Evolutionary conservation across 2,329 filamentous ascomycete species (phyloP), one percentile per base, ranked within the genome.

Genomic region (Intubia oerlemansii): DNA sequence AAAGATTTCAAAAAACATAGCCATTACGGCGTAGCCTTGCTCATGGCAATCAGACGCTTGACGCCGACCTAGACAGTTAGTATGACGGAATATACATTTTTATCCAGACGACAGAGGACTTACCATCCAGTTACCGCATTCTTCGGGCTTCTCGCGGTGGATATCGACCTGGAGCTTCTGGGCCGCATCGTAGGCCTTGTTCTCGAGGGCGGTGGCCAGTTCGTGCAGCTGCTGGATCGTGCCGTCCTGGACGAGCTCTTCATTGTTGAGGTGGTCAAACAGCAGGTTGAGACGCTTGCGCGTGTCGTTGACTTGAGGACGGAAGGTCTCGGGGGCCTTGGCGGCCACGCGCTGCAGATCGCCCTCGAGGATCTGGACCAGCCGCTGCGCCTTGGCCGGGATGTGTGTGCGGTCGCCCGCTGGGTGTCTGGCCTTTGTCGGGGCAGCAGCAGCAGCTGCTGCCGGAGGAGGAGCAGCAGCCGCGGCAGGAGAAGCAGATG

Each of bases 181-280:
- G 3, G 78, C 78, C 16, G 55, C 57, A 24, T 68, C 62, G 39
- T 77, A 84, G 40, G 88, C 60, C 54, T 68, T 72, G 31, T 56
- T 49, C 40, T 77, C 66, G 31, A 90, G 50, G 16, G 75, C 67
- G 36, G 66, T 54, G 7, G 77, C 63, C 17, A 82, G 53, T 41
- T 69, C 55, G 7, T 59, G 57, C 41, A 84, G 56, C 44, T 72
- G 59, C 35, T 66, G 59, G 28, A 84, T 65, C 1, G 77, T 93
- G 42, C 78, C 73, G 2, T 77, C 66, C 53, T 76, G 78, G 31
- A 95, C 59, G 23, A 93, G 58, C 44, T 95, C 84, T 44, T 84
- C 77, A 39, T 95, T 95, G 61, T 95, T 98, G 26, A 98, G 60
- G 49, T 93, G 82, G 45, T 98, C 85, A 47, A 93, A 95, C n/a